Conservation (phyloP, 2,329 filamentous ascomycete genomes). For the Neopestalotiopsis clavispora region DNA sequence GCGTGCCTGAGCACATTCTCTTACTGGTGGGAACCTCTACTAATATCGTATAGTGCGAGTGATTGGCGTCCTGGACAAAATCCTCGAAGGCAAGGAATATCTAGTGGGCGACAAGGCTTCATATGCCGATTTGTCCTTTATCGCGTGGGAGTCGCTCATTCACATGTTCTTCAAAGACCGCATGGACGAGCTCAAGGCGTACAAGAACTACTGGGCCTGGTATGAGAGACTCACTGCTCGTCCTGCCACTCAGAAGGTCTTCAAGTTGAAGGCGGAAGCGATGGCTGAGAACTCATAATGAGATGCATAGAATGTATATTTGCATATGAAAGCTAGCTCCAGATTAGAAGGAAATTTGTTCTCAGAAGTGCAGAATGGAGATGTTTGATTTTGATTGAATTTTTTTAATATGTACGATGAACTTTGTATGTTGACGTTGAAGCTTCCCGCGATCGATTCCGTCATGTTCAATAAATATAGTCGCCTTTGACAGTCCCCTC, state of each 20-base stretch:
- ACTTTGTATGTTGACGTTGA: too few relatives aligned
- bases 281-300: neutral
- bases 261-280: slow-evolving; percentile 11
- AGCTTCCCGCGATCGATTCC: too few relatives aligned
- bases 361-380: too few relatives aligned
- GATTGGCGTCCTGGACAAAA: slow-evolving; percentile 35
- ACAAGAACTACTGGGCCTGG: slow-evolving; percentile 41
- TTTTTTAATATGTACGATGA: too few relatives aligned
- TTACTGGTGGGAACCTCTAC: neutral
- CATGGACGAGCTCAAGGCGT: slow-evolving; percentile 28
- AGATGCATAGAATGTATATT: neutral
- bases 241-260: slow-evolving; percentile 33
- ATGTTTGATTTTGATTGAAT: too few relatives aligned
- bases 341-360: neutral
- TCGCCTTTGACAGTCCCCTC: too few relatives aligned
- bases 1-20: too few relatives aligned
- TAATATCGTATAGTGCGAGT: slow-evolving; percentile 15
- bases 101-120: slow-evolving; percentile 40
- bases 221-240: slow-evolving; percentile 37
- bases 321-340: neutral
- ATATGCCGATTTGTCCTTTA: slow-evolving; percentile 40
- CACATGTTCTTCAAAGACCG: slow-evolving; percentile 1
- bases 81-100: slow-evolving; percentile 39
- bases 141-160: slow-evolving; percentile 30
- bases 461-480: too few relatives aligned